Base-by-base conservation (phyloP, 2,329 filamentous ascomycete genomes). In the Sporothrix sp. region DNA sequence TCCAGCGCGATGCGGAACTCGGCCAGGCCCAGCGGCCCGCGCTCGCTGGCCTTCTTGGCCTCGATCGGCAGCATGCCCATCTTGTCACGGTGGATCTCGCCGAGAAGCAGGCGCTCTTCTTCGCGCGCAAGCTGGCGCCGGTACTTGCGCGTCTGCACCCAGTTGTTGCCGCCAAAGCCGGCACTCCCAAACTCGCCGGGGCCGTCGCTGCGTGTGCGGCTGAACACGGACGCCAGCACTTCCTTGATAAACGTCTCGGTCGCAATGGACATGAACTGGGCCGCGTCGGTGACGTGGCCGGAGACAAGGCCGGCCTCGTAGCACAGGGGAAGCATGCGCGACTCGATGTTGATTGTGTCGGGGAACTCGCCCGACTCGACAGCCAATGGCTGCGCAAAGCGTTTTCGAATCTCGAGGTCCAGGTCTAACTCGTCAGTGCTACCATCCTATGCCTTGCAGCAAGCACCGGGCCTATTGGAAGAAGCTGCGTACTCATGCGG, bases 141-240 rank as follows among this genome's bases (percentile, higher is more conserved):
- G 66, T 91, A 96, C 52, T 80, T 82, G 58, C 83, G 78, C 2
- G 88, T 95, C 63, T 89, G 84, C 52, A 96, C 79, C 72, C 84
- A 87, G 32, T 74, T 75, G 37, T 78, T 78, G 37, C 81, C 82
- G 3, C 83, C 83, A 50, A 81, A 81, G 3, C 79, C 79, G 47
- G 78, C 76, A 53, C 70, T 79, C 8, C 75, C 79, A 16, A 74
- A 76, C 54, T 81, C 76, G 27, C 79, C 79, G 3, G 80, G 78
- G 0, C 78, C 79, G 59, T 85, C 84, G 59, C 76, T 78, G 54
- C 79, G 71, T 1, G 81, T 84, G 47, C 80, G 76, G 55, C 75
- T 77, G 56, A 84, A 82, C 7, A 84, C 72, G 7, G 76, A 72
- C 2, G 79, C 75, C 50, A 85, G 66, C 16, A 82, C 68, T 59